These are phyloP conservation scores for Ceriops decandra DNA, from an alignment of 345 rosid genomes.

Conservation along the genomic window DNA sequence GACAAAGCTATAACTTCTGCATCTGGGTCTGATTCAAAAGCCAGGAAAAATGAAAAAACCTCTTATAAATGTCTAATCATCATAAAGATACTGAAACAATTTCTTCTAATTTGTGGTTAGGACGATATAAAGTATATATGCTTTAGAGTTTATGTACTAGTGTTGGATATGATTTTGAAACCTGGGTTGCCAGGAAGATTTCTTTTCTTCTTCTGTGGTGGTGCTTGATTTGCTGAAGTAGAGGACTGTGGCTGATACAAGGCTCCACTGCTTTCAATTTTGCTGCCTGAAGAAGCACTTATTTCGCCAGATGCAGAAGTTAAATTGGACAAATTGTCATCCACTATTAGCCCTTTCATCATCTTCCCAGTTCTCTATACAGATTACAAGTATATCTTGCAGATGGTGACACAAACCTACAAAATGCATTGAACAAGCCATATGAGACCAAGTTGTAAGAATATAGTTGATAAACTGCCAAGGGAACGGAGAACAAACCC, in stretches of 20 bases:
- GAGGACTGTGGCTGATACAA: conserved; percentile 33
- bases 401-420: conserved; percentile 20
- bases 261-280: conserved; percentile 33
- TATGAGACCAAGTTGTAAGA: conserved; percentile 11
- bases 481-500: conserved; percentile 39
- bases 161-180: conserved; percentile 3
- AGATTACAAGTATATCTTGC: neutral
- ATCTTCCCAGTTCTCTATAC: conserved; percentile 6
- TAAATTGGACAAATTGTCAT: conserved; percentile 63
- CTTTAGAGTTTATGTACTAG: neutral
- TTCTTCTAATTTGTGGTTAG: no score
- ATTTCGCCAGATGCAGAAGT: conserved; percentile 69
- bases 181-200: conserved; percentile 63
- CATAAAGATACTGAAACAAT: no score
- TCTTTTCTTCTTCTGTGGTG: conserved; percentile 48
- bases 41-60: neutral
- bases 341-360: conserved; percentile 35
- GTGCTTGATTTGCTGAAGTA: conserved; percentile 37
- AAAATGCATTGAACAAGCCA: conserved; percentile 19
- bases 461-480: conserved; percentile 15
- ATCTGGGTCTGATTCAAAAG: conserved; percentile 46
- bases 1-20: conserved; percentile 58
- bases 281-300: conserved; percentile 53
- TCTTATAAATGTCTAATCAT: no score
- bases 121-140: no score